Evolutionary conservation across 176 grass and related monocot genomes (phyloP), one percentile per base, ranked within the genome.

Genomic region (Carex parvula): DNA sequence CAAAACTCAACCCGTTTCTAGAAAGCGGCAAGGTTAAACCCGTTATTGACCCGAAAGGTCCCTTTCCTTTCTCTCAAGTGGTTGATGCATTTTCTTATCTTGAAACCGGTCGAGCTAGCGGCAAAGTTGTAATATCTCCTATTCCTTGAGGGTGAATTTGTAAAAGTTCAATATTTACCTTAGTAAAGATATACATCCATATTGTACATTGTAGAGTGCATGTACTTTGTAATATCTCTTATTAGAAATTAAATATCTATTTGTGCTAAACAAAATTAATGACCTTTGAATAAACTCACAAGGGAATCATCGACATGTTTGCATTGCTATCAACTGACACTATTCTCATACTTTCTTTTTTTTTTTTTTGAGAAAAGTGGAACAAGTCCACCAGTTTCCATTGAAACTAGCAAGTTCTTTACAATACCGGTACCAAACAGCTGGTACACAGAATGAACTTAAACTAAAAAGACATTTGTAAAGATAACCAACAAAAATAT

Each of bases 11-110:
- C 87, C 89, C 93, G 16, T 99, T 88, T 89, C 79, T 99, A 0
- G 89, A 99, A 90, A 87, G 79, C 3, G 90, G 93, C 13, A 95
- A 99, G 74, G 81, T 94, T 80, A 95, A 94, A 91, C 88, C 96
- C 0, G 8, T 99, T 48, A 9, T 95, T 2, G 93, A 99, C 77
- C 88, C 87, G 0, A 90, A 85, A 48, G 88, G 88, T 2, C 90
- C 88, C 0, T 94, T 95, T 81, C 53, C 91, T 61, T 99, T 94
- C 83, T 90, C 96, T 9, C 88, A 94, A 81, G 64, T 92, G 17
- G 88, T 81, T 5, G 93, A 93, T 70, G 93, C 96, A 6, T 95
- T 99, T 85, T 90, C 88, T 16, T 88, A 95, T 85, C 96, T 99
- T 17, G 96, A 95, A 85, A 89, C 93, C 11, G 96, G 96, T 6